Evolutionary conservation across 2,329 filamentous ascomycete genomes (phyloP).

Genomic region (Aspergillus aculeatus): DNA sequence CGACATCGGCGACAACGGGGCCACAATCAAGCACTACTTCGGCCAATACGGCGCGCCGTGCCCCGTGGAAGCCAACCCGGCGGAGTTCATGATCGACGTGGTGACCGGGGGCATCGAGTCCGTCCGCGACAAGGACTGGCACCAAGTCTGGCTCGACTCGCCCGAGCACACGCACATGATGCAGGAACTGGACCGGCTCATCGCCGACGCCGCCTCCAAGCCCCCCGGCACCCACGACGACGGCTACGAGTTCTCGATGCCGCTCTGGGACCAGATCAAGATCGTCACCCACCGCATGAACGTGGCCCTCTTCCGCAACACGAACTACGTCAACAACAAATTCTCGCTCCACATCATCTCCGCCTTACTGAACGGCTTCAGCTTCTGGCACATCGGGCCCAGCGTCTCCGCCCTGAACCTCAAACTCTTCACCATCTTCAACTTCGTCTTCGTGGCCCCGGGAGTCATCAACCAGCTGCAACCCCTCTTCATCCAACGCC

Average conservation of each 20-base stretch:
- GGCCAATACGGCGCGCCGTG: conserved; percentile 62
- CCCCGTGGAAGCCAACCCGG: conserved; percentile 59
- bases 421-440: conserved; percentile 66
- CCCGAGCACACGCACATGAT: conserved; percentile 56
- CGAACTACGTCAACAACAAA: conserved; percentile 64
- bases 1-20: conserved; percentile 60
- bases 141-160: conserved; percentile 67
- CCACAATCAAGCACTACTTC: conserved; percentile 64
- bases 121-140: conserved; percentile 59
- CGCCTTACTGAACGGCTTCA: conserved; percentile 46
- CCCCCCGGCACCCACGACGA: conserved; percentile 42
- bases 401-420: conserved; percentile 66
- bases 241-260: conserved; percentile 60
- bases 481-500: conserved; percentile 65
- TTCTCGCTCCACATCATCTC: conserved; percentile 53
- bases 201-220: conserved; percentile 42
- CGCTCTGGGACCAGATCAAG: conserved; percentile 59
- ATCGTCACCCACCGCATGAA: conserved; percentile 67
- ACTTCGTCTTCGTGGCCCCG: conserved; percentile 54
- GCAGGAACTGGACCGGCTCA: conserved; percentile 62
- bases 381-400: conserved; percentile 66
- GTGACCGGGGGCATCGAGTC: conserved; percentile 39
- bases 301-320: conserved; percentile 62
- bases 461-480: conserved; percentile 49
- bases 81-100: conserved; percentile 54